phyloP scores from a whole-genome alignment of 371 early-diverging fungal genomes.

The Massospora cicadina region DNA sequence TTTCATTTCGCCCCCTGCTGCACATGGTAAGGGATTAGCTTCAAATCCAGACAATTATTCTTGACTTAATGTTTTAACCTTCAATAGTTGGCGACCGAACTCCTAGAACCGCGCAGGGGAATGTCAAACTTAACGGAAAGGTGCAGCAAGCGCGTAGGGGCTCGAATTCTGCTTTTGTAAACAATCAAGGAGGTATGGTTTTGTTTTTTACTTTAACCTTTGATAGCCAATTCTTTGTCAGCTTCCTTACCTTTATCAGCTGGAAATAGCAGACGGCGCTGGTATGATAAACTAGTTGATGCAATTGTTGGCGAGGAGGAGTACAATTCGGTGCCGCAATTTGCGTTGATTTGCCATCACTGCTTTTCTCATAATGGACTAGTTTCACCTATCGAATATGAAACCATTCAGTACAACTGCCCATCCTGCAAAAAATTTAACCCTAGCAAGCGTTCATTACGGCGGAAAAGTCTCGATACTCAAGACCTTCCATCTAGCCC shows the following conservation, averaged over 20 bases:
- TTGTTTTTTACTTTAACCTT: too few relatives aligned
- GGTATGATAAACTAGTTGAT: constrained; percentile 75
- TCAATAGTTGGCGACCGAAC: too few relatives aligned
- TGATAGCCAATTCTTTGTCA: too few relatives aligned
- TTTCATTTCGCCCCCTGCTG: too few relatives aligned
- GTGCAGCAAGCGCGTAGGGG: too few relatives aligned
- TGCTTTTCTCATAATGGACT: constrained; percentile 88
- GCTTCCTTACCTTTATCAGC: background rate
- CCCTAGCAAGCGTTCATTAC: constrained; percentile 15
- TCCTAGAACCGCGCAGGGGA: too few relatives aligned
- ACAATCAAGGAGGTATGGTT: too few relatives aligned
- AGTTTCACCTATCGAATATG: constrained; percentile 62
- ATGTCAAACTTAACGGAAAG: too few relatives aligned
- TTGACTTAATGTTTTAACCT: too few relatives aligned
- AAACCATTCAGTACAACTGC: constrained; percentile 34
- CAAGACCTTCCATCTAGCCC: background rate
- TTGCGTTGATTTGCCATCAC: constrained; percentile 76
- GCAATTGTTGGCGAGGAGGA: constrained; percentile 72
- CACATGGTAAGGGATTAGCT: too few relatives aligned
- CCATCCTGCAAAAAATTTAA: constrained; percentile 30
- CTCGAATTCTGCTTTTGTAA: too few relatives aligned
- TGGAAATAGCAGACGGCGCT: constrained; percentile 20
- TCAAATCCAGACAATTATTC: too few relatives aligned
- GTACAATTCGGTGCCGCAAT: constrained; percentile 42
- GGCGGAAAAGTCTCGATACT: background rate